Evolutionary conservation across 768 basidiomycete genomes (phyloP).

Genomic region (Cyclocybe cylindracea): DNA sequence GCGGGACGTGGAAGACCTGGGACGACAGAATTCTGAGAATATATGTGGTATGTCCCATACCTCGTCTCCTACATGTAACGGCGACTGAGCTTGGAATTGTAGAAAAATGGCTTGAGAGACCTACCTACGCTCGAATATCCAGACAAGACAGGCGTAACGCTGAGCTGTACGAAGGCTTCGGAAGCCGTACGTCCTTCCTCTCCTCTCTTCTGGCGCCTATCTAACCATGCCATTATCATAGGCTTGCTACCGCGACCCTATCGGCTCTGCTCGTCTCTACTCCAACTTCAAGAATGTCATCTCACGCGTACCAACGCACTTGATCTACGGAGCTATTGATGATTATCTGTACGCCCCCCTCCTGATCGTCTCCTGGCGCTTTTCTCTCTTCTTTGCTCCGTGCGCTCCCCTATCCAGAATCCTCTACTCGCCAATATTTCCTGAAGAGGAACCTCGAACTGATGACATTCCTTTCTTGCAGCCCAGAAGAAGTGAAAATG

Average conservation of each 20-base stretch:
- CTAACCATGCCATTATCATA: no score
- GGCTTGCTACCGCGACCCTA: constrained; percentile 44
- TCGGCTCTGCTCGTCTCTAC: constrained; percentile 34
- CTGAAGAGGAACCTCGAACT: no score
- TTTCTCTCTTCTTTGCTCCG: no score
- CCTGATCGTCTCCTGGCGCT: no score
- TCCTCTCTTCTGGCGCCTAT: no score
- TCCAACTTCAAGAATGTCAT: constrained; percentile 30
- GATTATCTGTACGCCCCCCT: constrained; percentile 48
- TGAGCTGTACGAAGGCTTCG: constrained; percentile 46
- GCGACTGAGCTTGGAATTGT: no score
- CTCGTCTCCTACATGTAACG: no score
- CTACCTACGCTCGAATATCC: constrained; percentile 45
- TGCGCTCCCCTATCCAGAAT: no score
- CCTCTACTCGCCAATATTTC: no score
- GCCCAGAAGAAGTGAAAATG: constrained; percentile 34
- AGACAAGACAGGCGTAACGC: constrained; percentile 46
- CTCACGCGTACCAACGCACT: constrained; percentile 38
- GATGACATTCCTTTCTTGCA: no score
- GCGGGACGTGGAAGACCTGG: constrained; percentile 47
- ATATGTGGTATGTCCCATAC: constrained; percentile 42
- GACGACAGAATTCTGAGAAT: constrained; percentile 46
- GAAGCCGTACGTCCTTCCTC: constrained; percentile 37
- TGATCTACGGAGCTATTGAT: constrained; percentile 47
- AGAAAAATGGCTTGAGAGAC: constrained; percentile 44